Evolutionary conservation across 345 rosid species (phyloP), one percentile per base, ranked within the genome.

Genomic region (Eucalyptus tenuipes): DNA sequence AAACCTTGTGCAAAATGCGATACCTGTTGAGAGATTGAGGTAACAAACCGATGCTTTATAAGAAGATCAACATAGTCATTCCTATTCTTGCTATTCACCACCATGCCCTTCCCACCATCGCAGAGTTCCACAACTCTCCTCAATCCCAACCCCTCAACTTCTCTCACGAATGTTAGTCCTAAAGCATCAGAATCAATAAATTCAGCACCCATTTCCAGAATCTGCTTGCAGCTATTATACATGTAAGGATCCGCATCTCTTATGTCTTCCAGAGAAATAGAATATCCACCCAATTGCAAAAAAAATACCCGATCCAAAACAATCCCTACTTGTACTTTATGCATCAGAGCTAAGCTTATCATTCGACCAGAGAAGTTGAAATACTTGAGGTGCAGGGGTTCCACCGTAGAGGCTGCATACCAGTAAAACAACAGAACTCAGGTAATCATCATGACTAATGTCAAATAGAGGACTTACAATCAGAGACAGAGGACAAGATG

Each of bases 271-370:
- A 98, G 90, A 85, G 91, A 89, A 55, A 98, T 91, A 82, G 85
- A 40, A 86, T 12, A 87, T 88, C 95, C 96, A 59, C 97, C 97
- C 94, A 98, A 92, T 91, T 94, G 99, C 90, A 91, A 87, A 93
- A 93, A 97, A 94, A 98, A 96, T 16, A 94, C 95, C 85, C 96
- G 99, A 90, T 98, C 99, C 89, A 98, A 91, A 87, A 95, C 95
- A 89, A 97, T 91, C 20, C 98, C 99, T 13, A 98, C 94, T 95
- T 98, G 99, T 81, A 97, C 96, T 92, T 94, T 96, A 91, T 97
- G 97, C 99, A 95, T 94, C 94, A 98, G 89, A 61, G 99, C 97
- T 88, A 98, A 93, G 4, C 96, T 99, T 90, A 96, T 95, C 86
- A 98, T 94, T 64, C 99, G 95, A 40, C 99, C 99, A 85, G 97